Base-by-base conservation (phyloP, 805 yeast species). In the Candida sakaeoensis region DNA sequence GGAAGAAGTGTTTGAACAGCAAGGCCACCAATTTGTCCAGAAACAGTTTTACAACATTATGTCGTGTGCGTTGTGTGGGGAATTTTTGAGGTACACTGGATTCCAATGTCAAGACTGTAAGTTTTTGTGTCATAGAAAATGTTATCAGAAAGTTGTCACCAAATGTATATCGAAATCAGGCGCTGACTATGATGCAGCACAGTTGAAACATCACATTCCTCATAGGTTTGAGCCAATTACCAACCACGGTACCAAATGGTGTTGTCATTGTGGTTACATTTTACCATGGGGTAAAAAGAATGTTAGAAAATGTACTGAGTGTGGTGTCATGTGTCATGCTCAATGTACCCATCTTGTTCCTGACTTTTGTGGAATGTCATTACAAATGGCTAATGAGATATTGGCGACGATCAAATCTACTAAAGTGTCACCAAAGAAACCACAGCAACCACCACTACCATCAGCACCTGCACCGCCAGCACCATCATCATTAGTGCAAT, bases 11-110 rank as follows among this genome's bases (percentile, higher is more conserved):
- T 86, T 81, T 57, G 96, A 91, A 62, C 93, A 88, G 52, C 95
- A 88, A 58, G 99, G 99, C 13, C 99, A 93, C 65, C 95, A 88
- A 61, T 93, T 93, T 65, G 95, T 87, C 31, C 96, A 87, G 60
- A 91, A 87, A 52, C 96, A 89, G 58, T 89, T 90, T 58, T 93
- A 93, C 72, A 87, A 86, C 52, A 87, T 93, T 55, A 91, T 93
- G 97, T 79, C 93, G 50, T 93, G 99, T 69, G 96, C 98, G 1
- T 77, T 90, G 45, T 93, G 99, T 74, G 96, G 96, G 4, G 98
- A 93, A 45, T 93, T 93, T 58, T 70, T 93, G 49, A 79, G 95
- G 48, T 83, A 90, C 49, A 76, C 85, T n/a, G 93, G 93, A 6
- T 84, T 68, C 55, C 95, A 85, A 61, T 85, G 95, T 65, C 89